Base-by-base conservation (phyloP, 768 basidiomycete genomes). In the Suillus paluster region DNA sequence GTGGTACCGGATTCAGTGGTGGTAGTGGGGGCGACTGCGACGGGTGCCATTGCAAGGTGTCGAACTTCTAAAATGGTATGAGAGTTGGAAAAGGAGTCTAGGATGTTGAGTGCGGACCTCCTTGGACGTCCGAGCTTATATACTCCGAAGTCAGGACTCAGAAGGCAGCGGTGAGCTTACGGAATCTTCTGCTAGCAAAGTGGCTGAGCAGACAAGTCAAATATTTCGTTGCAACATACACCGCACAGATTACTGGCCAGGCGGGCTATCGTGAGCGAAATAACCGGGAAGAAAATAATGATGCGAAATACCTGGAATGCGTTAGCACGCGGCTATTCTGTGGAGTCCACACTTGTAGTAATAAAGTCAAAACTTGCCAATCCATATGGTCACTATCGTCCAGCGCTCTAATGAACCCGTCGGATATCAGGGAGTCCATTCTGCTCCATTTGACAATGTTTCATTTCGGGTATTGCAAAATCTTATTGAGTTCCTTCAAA, bases 71-170 rank as follows among this genome's bases (percentile, higher is more conserved):
- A 39, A 23, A 21, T 1, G 30, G 19, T 23, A 27, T 4, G 14
- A 25, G 7, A 5, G n/a, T 59, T 30, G 7, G 53, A 56, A 45
- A 38, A 46, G 17, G n/a, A 39, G 15, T 65, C 52, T 54, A 56
- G 44, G 36, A 34, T 64, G 48, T 39, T 64, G 41, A 19, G 23
- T 27, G 53, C 52, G 42, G 53, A 25, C 52, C 50, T 62, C 62
- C 55, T 61, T 23, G 50, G 48, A 59, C 23, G n/a, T 38, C 50
- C 61, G 60, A 30, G 59, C 55, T 61, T 70, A 67, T 73, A 74
- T 72, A 73, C 50, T 21, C 33, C 23, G 15, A 36, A 48, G 62
- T 38, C 27, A n/a, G 39, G 57, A 41, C 21, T 1, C 9, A 25
- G 15, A 30, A 50, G 7, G 27, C 39, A 36, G 17, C 42, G 30